Evolutionary conservation across 441 rosid genomes (phyloP).

Genomic region (Populus tomentosa): DNA sequence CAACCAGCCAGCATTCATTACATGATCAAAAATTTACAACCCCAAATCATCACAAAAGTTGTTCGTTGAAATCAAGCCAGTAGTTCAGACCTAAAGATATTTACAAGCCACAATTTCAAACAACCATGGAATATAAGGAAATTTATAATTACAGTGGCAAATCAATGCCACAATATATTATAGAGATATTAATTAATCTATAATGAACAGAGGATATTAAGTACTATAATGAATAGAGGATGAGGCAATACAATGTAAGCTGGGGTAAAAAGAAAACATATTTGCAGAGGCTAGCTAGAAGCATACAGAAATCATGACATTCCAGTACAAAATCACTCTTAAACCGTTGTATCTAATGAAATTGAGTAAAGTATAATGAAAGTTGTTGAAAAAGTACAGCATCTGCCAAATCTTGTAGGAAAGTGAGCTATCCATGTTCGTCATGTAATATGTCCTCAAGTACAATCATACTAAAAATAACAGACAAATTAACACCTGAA

Average conservation of each 20-base stretch:
- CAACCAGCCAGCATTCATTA: constrained; percentile 4
- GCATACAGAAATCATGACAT: no score
- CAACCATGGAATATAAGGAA: no score
- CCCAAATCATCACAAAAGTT: background rate
- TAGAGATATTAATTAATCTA: no score
- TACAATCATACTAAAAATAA: background rate
- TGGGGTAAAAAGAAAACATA: no score
- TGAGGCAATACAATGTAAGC: no score
- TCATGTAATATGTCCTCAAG: background rate
- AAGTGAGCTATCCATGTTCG: background rate
- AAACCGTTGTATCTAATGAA: background rate
- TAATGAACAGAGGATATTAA: no score
- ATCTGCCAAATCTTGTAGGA: background rate
- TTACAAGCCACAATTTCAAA: background rate
- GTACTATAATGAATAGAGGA: no score
- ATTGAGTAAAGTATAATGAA: background rate
- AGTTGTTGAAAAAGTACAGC: background rate
- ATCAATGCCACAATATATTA: no score
- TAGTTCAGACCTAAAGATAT: background rate
- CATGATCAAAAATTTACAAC: background rate
- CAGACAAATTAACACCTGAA: background rate
- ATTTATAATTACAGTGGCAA: no score
- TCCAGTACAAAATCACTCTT: background rate
- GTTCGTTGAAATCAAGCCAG: background rate
- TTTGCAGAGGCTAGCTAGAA: no score